Evolutionary conservation across 352 stramenopile species (phyloP), one percentile per base, ranked within the genome.

Genomic region (Phytophthora hybrid): DNA sequence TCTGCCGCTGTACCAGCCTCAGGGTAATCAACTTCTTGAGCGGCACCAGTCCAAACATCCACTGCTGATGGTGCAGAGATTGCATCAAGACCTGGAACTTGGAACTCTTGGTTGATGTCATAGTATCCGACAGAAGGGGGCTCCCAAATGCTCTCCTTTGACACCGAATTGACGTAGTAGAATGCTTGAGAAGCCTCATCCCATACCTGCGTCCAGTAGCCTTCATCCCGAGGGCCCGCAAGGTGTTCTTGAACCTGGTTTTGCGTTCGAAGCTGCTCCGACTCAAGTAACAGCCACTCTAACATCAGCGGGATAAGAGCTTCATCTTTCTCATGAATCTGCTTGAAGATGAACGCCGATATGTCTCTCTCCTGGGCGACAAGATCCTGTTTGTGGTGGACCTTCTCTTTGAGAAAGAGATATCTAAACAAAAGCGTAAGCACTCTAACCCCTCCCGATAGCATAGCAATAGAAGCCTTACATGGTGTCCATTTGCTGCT

Each of bases 321-420:
- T 8, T 88, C 80, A 23, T 95, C 86, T 9, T 77, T 83, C 29
- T 88, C 73, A 23, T 82, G 57, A 16, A 95, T 87, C 9, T 89
- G 68, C 0, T 75, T 66, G 66, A 93, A 93, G 41, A 95, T 80
- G 57, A 91, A 92, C 3, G 75, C 54, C 9, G 79, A 80, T 21
- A 95, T 93, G 13, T 91, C 86, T 9, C 80, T 85, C 29, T 93
- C 83, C 47, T 91, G 84, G 0, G 80, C 77, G 5, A 91, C 86
- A 11, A 95, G 77, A 55, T 95, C 88, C 26, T 93, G 76, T 21
- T 90, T 78, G 55, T 85, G 80, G 55, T 95, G 88, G 23, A 95
- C 82, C 53, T 95, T 95, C 57, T 95, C 88, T 52, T 95, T 95
- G 10, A 95, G 68, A 66, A 83, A 95, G 16, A 95, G 71, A 63